Conservation (phyloP, 2,329 filamentous ascomycete genomes). For the Leptographium lundbergii region DNA sequence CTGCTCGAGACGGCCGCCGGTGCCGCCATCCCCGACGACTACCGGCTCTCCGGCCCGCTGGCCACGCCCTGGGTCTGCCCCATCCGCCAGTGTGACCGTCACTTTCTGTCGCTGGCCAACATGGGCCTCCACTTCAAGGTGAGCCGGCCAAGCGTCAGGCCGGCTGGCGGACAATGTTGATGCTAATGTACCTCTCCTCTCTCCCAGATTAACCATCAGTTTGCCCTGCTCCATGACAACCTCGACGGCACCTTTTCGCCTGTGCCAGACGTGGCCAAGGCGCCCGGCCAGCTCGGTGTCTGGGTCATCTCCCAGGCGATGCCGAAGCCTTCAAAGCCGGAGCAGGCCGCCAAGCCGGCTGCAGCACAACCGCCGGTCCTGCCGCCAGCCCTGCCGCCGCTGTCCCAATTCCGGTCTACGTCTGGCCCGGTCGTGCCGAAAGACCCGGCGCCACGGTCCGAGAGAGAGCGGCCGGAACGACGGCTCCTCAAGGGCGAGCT, state of each 20-base stretch:
- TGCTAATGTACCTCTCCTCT: not conserved
- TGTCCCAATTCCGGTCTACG: no score
- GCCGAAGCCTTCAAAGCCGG: no score
- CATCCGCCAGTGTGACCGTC: not conserved
- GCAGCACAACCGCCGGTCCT: not conserved
- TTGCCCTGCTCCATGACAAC: slow-evolving; percentile 6
- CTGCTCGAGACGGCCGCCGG: no score
- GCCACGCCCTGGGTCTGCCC: slow-evolving; percentile 4
- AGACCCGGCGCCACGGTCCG: not conserved
- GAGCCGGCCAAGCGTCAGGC: not conserved
- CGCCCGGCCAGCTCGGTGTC: not conserved
- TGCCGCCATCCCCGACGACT: slow-evolving; percentile 2
- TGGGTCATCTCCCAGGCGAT: slow-evolving; percentile 3
- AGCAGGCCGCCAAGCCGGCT: not conserved
- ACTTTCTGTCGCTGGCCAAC: not conserved
- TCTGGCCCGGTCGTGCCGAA: not conserved
- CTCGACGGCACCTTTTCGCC: slow-evolving; percentile 6
- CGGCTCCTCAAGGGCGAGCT: not conserved
- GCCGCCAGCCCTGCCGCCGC: not conserved
- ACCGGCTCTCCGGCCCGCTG: not conserved
- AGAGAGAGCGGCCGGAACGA: not conserved
- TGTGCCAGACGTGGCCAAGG: not conserved
- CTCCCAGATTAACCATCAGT: slow-evolving; percentile 1
- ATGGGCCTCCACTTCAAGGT: slow-evolving; percentile 4
- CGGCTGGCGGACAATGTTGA: not conserved